Evolutionary conservation across 2,329 filamentous ascomycete species (phyloP).

Genomic region (Colletotrichum sublineola): DNA sequence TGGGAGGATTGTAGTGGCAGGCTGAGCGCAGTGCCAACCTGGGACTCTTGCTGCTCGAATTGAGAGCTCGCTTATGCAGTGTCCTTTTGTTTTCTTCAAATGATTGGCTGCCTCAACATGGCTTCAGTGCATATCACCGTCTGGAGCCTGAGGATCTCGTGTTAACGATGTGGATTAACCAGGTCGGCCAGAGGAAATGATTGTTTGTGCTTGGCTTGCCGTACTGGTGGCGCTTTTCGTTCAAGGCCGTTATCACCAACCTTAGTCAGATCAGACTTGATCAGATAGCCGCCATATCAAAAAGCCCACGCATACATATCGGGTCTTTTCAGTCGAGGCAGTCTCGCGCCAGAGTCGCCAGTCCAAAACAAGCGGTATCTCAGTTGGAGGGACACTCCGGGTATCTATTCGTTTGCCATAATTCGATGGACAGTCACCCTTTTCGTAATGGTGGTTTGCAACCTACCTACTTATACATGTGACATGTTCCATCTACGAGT

Average conservation of each 20-base stretch:
- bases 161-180: neutral
- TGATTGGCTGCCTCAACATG: constrained; percentile 1
- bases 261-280: neutral
- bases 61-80: constrained; percentile 11
- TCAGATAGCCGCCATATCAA: neutral
- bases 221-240: neutral
- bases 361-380: neutral
- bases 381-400: constrained; percentile 7
- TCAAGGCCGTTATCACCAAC: neutral
- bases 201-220: neutral
- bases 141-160: neutral
- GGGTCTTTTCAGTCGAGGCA: neutral
- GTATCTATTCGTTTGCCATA: constrained; percentile 14
- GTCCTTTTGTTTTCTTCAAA: neutral
- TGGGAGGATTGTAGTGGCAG: no score
- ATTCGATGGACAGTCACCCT: neutral
- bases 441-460: neutral
- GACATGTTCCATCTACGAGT: constrained; percentile 17
- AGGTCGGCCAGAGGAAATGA: neutral
- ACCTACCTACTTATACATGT: constrained; percentile 4
- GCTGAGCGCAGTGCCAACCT: neutral
- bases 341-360: no score
- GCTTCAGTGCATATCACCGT: neutral
- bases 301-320: neutral
- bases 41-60: neutral